These are phyloP conservation scores for Telfairia occidentalis DNA, from an alignment of 331 rosid genomes.

Conservation along the genomic window DNA sequence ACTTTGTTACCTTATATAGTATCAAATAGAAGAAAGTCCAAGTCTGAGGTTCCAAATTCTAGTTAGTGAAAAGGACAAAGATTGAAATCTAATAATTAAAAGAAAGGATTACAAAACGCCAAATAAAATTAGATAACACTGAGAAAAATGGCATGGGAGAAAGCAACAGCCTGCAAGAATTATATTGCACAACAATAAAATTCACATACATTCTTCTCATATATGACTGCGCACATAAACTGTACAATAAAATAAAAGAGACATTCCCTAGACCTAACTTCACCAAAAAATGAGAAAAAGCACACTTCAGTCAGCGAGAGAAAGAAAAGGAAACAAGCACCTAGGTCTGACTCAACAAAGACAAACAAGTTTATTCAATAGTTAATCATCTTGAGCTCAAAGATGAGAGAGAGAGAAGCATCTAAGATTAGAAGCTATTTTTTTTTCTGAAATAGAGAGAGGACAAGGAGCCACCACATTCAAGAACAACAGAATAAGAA, in stretches of 20 bases:
- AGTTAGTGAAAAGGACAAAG: neutral
- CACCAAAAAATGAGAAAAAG: conserved; percentile 46
- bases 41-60: neutral
- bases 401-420: conserved; percentile 28
- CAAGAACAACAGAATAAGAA: conserved; percentile 39
- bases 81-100: neutral
- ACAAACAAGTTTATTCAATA: conserved; percentile 40
- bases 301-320: conserved; percentile 40
- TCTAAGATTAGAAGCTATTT: conserved; percentile 41
- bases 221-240: conserved; percentile 37
- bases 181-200: conserved; percentile 42
- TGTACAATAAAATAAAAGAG: conserved; percentile 44
- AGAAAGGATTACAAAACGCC: neutral
- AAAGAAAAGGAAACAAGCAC: conserved; percentile 31
- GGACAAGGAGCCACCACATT: conserved; percentile 42
- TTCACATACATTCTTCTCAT: conserved; percentile 46
- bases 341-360: conserved; percentile 44
- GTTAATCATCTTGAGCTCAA: conserved; percentile 52
- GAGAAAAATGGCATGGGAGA: conserved; percentile 4
- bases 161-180: conserved; percentile 28
- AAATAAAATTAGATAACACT: neutral
- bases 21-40: neutral
- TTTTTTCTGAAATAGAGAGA: conserved; percentile 28
- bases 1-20: neutral
- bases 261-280: conserved; percentile 59